Conservation (phyloP, 805 yeast species). For the Teunomyces atbi region DNA sequence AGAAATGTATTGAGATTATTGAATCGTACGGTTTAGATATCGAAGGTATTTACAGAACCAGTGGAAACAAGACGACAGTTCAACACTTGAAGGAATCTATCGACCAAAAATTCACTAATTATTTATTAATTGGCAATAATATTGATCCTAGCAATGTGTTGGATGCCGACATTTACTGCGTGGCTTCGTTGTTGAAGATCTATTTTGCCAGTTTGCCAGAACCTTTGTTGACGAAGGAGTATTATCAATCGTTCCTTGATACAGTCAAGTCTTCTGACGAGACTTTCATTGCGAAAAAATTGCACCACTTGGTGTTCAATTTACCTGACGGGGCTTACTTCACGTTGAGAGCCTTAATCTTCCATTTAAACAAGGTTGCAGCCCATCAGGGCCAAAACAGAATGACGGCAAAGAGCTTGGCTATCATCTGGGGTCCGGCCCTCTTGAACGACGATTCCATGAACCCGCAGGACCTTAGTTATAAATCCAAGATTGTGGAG, state of each 20-base stretch:
- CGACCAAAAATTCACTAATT: slow-evolving; percentile 71
- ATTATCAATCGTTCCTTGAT: slow-evolving; percentile 60
- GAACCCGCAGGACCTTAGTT: slow-evolving; percentile 71
- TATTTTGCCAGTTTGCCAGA: slow-evolving; percentile 86
- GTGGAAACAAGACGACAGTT: slow-evolving; percentile 74
- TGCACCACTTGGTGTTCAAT: slow-evolving; percentile 85
- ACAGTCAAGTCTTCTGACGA: slow-evolving; percentile 56
- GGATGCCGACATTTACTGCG: slow-evolving; percentile 80
- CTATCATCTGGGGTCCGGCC: slow-evolving; percentile 95
- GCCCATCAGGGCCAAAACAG: slow-evolving; percentile 62
- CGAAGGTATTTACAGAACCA: slow-evolving; percentile 87
- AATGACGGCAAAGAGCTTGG: slow-evolving; percentile 79
- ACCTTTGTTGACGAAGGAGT: slow-evolving; percentile 70
- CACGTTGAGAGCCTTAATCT: slow-evolving; percentile 78
- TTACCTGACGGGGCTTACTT: slow-evolving; percentile 95
- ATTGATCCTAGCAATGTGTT: slow-evolving; percentile 46
- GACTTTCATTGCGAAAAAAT: slow-evolving; percentile 58
- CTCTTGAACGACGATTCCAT: slow-evolving; percentile 64
- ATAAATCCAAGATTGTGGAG: slow-evolving; percentile 76
- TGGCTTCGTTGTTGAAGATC: slow-evolving; percentile 83
- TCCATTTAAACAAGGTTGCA: slow-evolving; percentile 79
- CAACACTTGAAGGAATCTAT: slow-evolving; percentile 70
- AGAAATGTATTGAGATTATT: slow-evolving; percentile 81
- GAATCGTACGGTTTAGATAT: slow-evolving; percentile 80
- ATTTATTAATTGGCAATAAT: slow-evolving; percentile 40